Base-by-base conservation (phyloP, 139 green algal genomes). In the Coelastrella sp. region DNA sequence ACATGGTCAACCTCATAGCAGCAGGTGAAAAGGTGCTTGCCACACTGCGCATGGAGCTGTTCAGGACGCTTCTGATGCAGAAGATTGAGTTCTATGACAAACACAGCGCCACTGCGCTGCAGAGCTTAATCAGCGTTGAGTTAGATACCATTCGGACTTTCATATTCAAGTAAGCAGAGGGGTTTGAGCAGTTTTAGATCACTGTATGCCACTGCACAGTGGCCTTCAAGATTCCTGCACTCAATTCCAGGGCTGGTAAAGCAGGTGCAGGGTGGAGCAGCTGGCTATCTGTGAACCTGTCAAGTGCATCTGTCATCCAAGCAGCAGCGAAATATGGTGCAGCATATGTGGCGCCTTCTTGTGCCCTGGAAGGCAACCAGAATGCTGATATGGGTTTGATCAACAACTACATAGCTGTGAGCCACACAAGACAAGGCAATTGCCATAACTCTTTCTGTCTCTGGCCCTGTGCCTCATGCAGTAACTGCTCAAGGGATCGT, bases 31-130 rank as follows among this genome's bases (percentile, higher is more conserved):
- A 95, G 91, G 92, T 96, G n/a, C 82, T 97, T 35, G 93, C 94
- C 7, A 91, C 90, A 0, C 86, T 97, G 74, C 93, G 96, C 9
- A 86, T 95, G 87, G 96, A 98, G 95, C 92, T 97, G 59, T 98
- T 98, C 91, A 90, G 96, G 56, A 95, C 93, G 10, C 94, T 99
- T 61, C 94, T 99, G 59, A 95, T 97, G 92, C 95, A 98, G 93
- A 90, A 90, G 25, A 93, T 97, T 27, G 93, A 74, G 22, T 96
- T 94, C 83, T 96, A 94, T 91, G 94, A 96, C 89, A 89, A 82
- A 20, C 92, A 95, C 92, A 93, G 88, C 57, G 90, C 96, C 20
- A 90, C 93, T 6, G 93, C 97, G 91, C 93, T 99, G 35, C 97
- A 96, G 22, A 92, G 88, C 65, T 89, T 98, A 9, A 93, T 99